phyloP scores from a whole-genome alignment of 2,329 filamentous ascomycete genomes.

The Ophiostoma triangulosporum region DNA sequence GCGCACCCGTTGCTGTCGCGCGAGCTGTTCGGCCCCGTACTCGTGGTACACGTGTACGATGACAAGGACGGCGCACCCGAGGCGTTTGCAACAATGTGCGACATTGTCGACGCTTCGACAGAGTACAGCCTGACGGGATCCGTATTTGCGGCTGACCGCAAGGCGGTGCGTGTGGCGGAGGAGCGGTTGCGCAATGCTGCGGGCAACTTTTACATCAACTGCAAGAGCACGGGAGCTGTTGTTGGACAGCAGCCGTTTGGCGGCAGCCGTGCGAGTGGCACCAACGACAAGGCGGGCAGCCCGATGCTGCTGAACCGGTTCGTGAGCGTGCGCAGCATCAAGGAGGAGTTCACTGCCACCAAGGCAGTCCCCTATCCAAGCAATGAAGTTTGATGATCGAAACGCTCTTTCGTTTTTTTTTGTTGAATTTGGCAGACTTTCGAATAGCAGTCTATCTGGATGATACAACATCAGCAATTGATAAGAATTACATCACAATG shows the following conservation, averaged over 20 bases:
- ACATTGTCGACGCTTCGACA: slow-evolving; percentile 54
- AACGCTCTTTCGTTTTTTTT: too few relatives aligned
- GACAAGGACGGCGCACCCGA: slow-evolving; percentile 28
- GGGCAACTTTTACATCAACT: slow-evolving; percentile 46
- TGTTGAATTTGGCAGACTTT: background rate
- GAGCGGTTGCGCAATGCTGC: slow-evolving; percentile 37
- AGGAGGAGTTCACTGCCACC: slow-evolving; percentile 59
- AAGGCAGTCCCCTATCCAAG: slow-evolving; percentile 55
- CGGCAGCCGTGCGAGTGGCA: slow-evolving; percentile 37
- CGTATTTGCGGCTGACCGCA: slow-evolving; percentile 34
- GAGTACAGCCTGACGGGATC: slow-evolving; percentile 49
- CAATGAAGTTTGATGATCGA: slow-evolving; percentile 42
- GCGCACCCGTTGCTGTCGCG: slow-evolving; percentile 30
- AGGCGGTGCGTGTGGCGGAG: slow-evolving; percentile 35
- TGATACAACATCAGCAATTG: too few relatives aligned
- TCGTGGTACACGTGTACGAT: slow-evolving; percentile 33
- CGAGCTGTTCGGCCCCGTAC: slow-evolving; percentile 36
- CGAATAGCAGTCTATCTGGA: too few relatives aligned
- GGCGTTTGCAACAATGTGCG: slow-evolving; percentile 36
- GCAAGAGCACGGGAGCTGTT: slow-evolving; percentile 42
- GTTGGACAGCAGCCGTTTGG: slow-evolving; percentile 45
- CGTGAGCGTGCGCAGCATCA: slow-evolving; percentile 37
- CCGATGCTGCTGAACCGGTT: slow-evolving; percentile 35
- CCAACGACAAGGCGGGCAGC: slow-evolving; percentile 44
- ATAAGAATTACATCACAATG: too few relatives aligned